These are phyloP conservation scores for Colletotrichum sp. DNA, from an alignment of 2,329 filamentous ascomycete genomes.

Conservation along the genomic window DNA sequence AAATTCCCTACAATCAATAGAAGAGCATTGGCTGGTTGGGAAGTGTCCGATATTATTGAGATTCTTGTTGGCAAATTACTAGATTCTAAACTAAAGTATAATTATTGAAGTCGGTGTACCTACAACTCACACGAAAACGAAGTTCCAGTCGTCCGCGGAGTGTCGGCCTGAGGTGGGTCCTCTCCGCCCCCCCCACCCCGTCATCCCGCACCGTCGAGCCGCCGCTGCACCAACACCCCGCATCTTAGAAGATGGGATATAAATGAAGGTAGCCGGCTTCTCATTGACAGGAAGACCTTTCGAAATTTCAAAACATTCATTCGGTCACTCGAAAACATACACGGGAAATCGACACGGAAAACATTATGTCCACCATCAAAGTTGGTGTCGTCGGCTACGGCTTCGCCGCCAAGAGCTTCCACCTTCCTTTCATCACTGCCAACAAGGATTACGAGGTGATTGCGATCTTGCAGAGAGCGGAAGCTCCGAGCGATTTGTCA, in stretches of 20 bases:
- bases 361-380: background rate
- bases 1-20: no score
- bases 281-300: background rate
- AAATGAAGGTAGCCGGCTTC: background rate
- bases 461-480: constrained; percentile 53
- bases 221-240: background rate
- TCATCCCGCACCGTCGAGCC: background rate
- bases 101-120: no score
- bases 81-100: no score
- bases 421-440: constrained; percentile 54
- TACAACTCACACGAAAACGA: no score
- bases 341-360: accelerated
- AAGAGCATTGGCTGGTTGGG: no score
- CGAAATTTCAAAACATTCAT: accelerated
- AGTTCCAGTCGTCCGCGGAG: background rate
- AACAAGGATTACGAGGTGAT: constrained; percentile 50
- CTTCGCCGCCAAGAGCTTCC: constrained; percentile 51
- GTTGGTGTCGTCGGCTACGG: constrained; percentile 57
- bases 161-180: background rate
- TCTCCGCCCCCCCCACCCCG: background rate
- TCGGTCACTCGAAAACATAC: accelerated
- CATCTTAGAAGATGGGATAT: background rate
- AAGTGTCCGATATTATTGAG: no score
- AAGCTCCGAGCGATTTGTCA: constrained; percentile 33
- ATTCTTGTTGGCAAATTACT: no score